Evolutionary conservation across 2,329 filamentous ascomycete species (phyloP).

Genomic region (Hypoxylon sp.): DNA sequence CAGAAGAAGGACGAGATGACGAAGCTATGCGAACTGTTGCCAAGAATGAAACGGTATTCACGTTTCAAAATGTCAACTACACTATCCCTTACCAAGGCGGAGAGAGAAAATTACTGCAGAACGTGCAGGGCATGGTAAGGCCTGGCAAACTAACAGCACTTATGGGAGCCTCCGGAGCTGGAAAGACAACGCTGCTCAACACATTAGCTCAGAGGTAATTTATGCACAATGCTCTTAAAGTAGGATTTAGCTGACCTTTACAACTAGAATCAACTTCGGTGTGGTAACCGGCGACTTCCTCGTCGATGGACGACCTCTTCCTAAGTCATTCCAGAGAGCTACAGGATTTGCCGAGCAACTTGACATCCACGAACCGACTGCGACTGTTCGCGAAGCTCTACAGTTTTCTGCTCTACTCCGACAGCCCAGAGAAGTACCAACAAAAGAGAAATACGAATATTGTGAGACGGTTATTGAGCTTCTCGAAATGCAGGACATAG

Average conservation of each 20-base stretch:
- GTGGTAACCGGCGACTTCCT: conserved; percentile 79
- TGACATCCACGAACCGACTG: conserved; percentile 72
- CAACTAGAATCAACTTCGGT: conserved; percentile 75
- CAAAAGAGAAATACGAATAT: conserved; percentile 71
- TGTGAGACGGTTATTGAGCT: conserved; percentile 74
- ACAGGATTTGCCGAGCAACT: conserved; percentile 75
- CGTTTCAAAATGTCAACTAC: conserved; percentile 61
- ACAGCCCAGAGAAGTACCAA: conserved; percentile 64
- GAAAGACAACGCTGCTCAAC: conserved; percentile 45
- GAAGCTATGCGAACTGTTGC: conserved; percentile 59
- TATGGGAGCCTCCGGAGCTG: conserved; percentile 66
- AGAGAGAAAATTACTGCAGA: conserved; percentile 73
- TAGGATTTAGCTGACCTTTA: conserved; percentile 55
- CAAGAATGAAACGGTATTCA: conserved; percentile 68
- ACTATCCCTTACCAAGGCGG: conserved; percentile 66
- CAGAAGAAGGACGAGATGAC: conserved; percentile 41
- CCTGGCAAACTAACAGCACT: conserved; percentile 82
- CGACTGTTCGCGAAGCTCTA: conserved; percentile 72
- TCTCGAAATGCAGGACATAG: conserved; percentile 73
- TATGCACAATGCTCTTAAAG: too few species aligned
- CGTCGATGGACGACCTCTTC: conserved; percentile 76
- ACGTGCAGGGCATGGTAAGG: conserved; percentile 85
- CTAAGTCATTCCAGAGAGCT: conserved; percentile 80
- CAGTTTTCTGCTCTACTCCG: conserved; percentile 72
- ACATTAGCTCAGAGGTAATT: conserved; percentile 63